These are phyloP conservation scores for Arabidopsis lyrata DNA, from an alignment of 441 rosid species.

Conservation along the genomic window DNA sequence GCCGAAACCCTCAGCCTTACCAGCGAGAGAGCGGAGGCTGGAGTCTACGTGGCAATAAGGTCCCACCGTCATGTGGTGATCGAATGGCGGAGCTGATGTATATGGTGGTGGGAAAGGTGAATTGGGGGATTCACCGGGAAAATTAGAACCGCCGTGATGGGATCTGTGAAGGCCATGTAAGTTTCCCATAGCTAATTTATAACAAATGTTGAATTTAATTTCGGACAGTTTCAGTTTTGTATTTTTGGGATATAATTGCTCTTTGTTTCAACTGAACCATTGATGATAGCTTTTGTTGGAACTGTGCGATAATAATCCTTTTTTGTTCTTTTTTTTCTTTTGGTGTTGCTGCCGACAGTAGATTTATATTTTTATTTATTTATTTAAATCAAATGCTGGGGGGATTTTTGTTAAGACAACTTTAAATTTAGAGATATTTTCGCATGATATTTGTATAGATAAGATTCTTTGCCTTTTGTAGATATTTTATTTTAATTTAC, in stretches of 20 bases:
- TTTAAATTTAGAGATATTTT: not conserved
- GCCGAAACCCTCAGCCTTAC: conserved; percentile 89
- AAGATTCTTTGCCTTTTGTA: too few species aligned
- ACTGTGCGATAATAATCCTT: conserved; percentile 6
- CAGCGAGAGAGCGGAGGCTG: conserved; percentile 74
- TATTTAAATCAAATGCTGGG: not conserved
- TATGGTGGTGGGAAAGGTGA: conserved; percentile 4
- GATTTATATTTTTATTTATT: not conserved
- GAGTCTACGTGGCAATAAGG: conserved; percentile 77
- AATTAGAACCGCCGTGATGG: conserved; percentile 46
- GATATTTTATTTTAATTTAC: not conserved
- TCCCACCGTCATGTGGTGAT: conserved; percentile 38
- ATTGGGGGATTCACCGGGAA: conserved; percentile 20
- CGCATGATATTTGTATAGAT: too few species aligned
- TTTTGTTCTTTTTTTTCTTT: not conserved
- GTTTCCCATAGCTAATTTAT: conserved; percentile 54
- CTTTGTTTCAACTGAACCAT: conserved; percentile 41
- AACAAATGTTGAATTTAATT: conserved; percentile 10
- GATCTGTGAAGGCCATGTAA: conserved; percentile 53
- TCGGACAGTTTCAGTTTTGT: conserved; percentile 37
- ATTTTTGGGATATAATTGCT: conserved; percentile 26
- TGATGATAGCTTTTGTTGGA: conserved; percentile 38
- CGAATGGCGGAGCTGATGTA: conserved; percentile 27
- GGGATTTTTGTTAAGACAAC: not conserved
- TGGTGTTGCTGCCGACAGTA: conserved; percentile 37